Evolutionary conservation across 139 green algal species (phyloP), one percentile per base, ranked within the genome.

Genomic region (Chlorella vulgaris): DNA sequence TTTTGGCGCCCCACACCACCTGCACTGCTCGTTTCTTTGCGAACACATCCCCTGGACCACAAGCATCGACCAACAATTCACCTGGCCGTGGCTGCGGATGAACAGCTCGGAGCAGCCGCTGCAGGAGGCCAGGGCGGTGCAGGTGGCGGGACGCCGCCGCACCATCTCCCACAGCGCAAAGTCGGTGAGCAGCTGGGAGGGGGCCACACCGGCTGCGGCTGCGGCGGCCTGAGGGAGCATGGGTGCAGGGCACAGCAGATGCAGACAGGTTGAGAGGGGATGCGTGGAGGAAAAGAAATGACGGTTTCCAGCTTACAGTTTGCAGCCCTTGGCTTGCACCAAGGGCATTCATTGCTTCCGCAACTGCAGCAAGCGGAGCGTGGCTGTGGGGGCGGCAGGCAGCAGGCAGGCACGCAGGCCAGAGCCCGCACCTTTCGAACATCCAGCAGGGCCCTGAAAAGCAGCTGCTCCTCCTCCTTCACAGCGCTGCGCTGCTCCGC

Each of bases 101-200:
- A 86, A 84, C 10, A 51, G 22, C 36, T 68, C 40, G 33, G 58
- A 58, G 68, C 74, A 86, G 29, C 81, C 81, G 29, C 78, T 29
- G 38, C 69, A 82, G 39, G 42, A 10, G 38, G 55, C 50, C 29
- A 86, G 81, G 39, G 28, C 35, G 7, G 62, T 29, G 1, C 7
- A 33, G 31, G 69, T 22, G 35, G 47, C 76, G 13, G 81, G 74
- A 2, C 81, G 81, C 68, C 29, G 63, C 26, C 74, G 67, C 53
- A 60, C 61, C 29, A 86, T 69, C 68, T 86, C 81, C 81, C 74
- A 85, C 62, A 86, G 81, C 29, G 74, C 33, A 29, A 51, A 63
- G 55, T 86, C 81, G 29, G 42, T 42, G 22, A 58, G 24, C 10
- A 86, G 65, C 74, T 77, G 84, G 31, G 47, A 79, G 76, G 81